Conservation (phyloP, 768 basidiomycete species). For the Russula emetica region DNA sequence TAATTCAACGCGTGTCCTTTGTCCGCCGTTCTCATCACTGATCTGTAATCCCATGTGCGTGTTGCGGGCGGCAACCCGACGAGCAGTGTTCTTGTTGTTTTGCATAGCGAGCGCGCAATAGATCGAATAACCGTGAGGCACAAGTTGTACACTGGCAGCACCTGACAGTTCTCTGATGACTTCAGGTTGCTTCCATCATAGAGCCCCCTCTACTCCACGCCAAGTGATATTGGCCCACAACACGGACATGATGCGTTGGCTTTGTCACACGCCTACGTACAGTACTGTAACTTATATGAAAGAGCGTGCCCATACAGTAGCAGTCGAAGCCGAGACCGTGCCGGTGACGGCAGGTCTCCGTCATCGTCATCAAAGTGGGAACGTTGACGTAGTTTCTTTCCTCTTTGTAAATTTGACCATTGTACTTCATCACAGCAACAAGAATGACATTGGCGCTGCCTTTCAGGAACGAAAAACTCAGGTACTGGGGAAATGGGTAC, state of each 20-base stretch:
- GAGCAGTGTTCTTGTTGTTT: not conserved
- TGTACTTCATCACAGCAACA: not conserved
- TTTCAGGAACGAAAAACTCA: not conserved
- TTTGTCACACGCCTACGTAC: too few species aligned
- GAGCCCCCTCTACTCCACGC: conserved; percentile 4
- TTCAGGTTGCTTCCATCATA: conserved; percentile 6
- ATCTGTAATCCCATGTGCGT: not conserved
- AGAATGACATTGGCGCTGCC: not conserved
- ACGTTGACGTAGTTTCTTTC: not conserved
- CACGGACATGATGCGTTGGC: not conserved
- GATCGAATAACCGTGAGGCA: not conserved
- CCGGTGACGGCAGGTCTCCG: not conserved
- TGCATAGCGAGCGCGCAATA: not conserved
- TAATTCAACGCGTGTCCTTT: conserved; percentile 5
- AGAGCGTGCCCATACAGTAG: not conserved
- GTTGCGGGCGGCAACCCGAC: not conserved
- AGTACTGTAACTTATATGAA: too few species aligned
- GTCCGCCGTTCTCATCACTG: not conserved
- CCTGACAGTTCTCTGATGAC: not conserved
- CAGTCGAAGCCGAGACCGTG: not conserved
- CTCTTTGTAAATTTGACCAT: not conserved
- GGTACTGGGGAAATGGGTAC: not conserved
- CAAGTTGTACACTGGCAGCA: not conserved
- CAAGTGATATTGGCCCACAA: not conserved
- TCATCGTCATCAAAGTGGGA: not conserved